A percentile compares a stretch with the other conserved stretches of the same genome.
Evolutionary conservation across 2,329 filamentous ascomycete genomes (phyloP).

Genomic region (Cladosporium sp.): DNA sequence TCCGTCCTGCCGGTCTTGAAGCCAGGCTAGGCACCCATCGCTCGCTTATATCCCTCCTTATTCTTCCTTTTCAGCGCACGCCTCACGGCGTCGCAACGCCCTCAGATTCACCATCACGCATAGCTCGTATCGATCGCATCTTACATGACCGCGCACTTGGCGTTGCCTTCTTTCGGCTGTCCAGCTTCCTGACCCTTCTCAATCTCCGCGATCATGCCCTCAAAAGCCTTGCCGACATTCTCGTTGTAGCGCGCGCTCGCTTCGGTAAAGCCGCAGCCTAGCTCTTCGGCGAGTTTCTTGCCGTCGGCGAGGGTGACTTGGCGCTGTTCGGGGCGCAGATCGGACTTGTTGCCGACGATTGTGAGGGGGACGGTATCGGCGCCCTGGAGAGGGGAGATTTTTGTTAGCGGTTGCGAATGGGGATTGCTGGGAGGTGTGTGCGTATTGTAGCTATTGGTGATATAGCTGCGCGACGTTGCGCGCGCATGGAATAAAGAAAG

Average conservation of each 20-base stretch:
- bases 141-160: constrained; percentile 87
- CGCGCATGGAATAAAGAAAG: background rate
- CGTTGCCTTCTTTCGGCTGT: constrained; percentile 73
- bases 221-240: constrained; percentile 90
- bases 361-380: constrained; percentile 90
- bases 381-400: constrained; percentile 58
- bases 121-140: background rate
- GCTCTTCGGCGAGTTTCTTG: constrained; percentile 78
- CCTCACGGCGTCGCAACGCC: background rate
- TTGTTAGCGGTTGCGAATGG: background rate
- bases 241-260: constrained; percentile 91
- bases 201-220: constrained; percentile 90
- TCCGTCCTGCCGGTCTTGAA: background rate
- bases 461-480: background rate
- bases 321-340: constrained; percentile 87
- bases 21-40: background rate
- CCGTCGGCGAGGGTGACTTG: constrained; percentile 87
- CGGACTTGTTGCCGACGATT: constrained; percentile 96
- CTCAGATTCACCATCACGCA: background rate
- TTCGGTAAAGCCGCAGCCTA: constrained; percentile 92
- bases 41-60: background rate
- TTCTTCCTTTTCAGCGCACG: background rate
- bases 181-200: constrained; percentile 87
- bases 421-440: background rate
- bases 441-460: background rate